Conservation (phyloP, 2,329 filamentous ascomycete species). For the Dendryphion nanum region DNA sequence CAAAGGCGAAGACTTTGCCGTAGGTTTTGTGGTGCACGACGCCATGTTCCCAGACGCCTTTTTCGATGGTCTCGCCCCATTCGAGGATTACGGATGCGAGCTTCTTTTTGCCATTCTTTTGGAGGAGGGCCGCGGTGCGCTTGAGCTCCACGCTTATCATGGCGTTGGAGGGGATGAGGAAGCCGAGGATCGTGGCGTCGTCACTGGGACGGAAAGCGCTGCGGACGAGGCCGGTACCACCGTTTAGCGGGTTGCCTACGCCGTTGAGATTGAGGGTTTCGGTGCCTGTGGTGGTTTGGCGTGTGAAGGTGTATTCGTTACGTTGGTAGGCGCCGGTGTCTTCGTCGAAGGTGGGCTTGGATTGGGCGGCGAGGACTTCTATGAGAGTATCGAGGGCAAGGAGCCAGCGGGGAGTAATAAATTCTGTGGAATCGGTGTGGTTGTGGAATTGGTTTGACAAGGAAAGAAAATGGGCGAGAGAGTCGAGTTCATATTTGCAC, state of each 20-base stretch:
- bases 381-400: slow-evolving; percentile 73
- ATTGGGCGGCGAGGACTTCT: slow-evolving; percentile 73
- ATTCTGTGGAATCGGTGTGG: slow-evolving; percentile 73
- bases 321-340: slow-evolving; percentile 61
- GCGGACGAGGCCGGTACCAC: slow-evolving; percentile 78
- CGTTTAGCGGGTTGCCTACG: slow-evolving; percentile 86
- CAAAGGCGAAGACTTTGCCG: slow-evolving; percentile 79
- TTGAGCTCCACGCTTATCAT: slow-evolving; percentile 91
- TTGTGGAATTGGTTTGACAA: slow-evolving; percentile 84
- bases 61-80: slow-evolving; percentile 64
- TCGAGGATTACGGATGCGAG: slow-evolving; percentile 51
- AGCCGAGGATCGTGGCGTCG: slow-evolving; percentile 90
- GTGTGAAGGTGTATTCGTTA: slow-evolving; percentile 86
- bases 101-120: slow-evolving; percentile 55
- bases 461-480: slow-evolving; percentile 84
- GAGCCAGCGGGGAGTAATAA: slow-evolving; percentile 77
- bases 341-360: slow-evolving; percentile 74
- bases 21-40: slow-evolving; percentile 73
- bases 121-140: slow-evolving; percentile 69
- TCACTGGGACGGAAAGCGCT: slow-evolving; percentile 94
- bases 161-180: slow-evolving; percentile 92
- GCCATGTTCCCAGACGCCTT: slow-evolving; percentile 82
- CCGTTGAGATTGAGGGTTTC: slow-evolving; percentile 84
- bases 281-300: slow-evolving; percentile 76
- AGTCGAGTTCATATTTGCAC: slow-evolving; percentile 99